phyloP scores from a whole-genome alignment of 495 filamentous ascomycete genomes.

The Diplogelasinospora grovesii region DNA sequence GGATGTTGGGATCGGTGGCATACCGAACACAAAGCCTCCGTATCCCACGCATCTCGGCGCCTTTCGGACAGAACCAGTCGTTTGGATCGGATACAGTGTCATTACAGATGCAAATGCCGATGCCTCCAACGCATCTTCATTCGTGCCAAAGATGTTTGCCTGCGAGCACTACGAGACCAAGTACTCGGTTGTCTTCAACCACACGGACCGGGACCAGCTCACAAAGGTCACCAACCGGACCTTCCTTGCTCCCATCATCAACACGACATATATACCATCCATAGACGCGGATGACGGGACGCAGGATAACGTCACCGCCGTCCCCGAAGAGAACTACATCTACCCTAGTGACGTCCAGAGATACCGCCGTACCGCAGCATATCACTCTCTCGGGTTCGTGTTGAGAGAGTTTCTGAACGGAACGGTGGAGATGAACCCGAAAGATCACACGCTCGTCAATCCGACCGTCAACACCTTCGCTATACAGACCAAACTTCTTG shows the following conservation, averaged over 20 bases:
- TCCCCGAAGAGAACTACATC: constrained; percentile 27
- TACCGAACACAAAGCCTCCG: constrained; percentile 21
- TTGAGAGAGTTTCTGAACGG: constrained; percentile 31
- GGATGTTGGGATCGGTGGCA: constrained; percentile 20
- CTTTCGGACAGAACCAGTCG: constrained; percentile 32
- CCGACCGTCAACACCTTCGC: constrained; percentile 29
- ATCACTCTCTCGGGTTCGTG: constrained; percentile 27
- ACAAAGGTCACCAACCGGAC: constrained; percentile 22
- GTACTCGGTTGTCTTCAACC: constrained; percentile 29
- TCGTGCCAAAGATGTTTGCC: constrained; percentile 31
- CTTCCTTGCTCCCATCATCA: constrained; percentile 25
- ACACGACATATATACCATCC: constrained; percentile 27
- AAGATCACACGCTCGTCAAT: constrained; percentile 21
- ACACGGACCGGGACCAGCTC: constrained; percentile 20
- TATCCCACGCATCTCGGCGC: constrained; percentile 29
- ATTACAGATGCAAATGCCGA: constrained; percentile 17
- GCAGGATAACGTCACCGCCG: constrained; percentile 31
- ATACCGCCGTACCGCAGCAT: constrained; percentile 30
- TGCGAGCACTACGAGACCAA: constrained; percentile 34
- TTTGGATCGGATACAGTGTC: constrained; percentile 30
- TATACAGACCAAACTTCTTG: constrained; percentile 30
- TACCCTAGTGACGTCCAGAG: constrained; percentile 17
- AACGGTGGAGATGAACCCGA: constrained; percentile 26
- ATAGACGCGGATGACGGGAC: constrained; percentile 30
- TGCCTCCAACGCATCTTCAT: constrained; percentile 22